Conservation (phyloP, 1,139 yeast species). For the Suhomyces wounanorum region DNA sequence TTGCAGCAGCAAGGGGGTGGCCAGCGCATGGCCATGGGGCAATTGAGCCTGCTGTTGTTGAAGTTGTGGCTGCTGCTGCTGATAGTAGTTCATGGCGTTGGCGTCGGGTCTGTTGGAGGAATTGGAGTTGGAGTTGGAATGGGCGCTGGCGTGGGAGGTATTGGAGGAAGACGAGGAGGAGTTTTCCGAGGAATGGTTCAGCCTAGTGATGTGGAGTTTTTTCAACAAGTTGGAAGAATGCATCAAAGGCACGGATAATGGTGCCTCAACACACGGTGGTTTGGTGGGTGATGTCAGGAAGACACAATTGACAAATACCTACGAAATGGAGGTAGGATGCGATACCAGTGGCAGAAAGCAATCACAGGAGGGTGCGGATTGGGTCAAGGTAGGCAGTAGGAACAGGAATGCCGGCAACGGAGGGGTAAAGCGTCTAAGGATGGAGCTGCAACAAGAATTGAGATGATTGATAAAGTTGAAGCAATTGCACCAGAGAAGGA, state of each 20-base stretch:
- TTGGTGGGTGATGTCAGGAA: not conserved
- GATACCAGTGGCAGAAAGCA: not conserved
- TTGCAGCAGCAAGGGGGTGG: conserved; percentile 4
- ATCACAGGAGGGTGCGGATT: not conserved
- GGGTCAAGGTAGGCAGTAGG: not conserved
- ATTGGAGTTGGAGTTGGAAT: not conserved
- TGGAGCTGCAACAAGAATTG: not conserved
- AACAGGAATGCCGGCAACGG: not conserved
- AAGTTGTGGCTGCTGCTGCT: conserved; percentile 12
- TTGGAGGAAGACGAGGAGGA: not conserved
- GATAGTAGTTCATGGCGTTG: conserved; percentile 16
- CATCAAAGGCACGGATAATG: conserved; percentile 14
- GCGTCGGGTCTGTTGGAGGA: not conserved
- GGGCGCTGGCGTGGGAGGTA: not conserved
- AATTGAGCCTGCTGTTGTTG: conserved; percentile 7
- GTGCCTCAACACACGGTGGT: conserved; percentile 2
- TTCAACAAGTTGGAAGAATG: conserved; percentile 25
- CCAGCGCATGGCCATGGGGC: conserved; percentile 4
- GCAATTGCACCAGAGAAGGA: not conserved
- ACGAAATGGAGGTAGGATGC: not conserved
- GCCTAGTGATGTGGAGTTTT: conserved; percentile 27
- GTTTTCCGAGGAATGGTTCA: conserved; percentile 15
- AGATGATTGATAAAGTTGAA: not conserved
- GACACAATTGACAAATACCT: not conserved
- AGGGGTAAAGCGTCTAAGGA: not conserved